A percentile compares a stretch with the other conserved stretches of the same genome.
These are phyloP conservation scores for Wickerhamiella kurtzmanii DNA, from an alignment of 805 yeast genomes.

Conservation along the genomic window DNA sequence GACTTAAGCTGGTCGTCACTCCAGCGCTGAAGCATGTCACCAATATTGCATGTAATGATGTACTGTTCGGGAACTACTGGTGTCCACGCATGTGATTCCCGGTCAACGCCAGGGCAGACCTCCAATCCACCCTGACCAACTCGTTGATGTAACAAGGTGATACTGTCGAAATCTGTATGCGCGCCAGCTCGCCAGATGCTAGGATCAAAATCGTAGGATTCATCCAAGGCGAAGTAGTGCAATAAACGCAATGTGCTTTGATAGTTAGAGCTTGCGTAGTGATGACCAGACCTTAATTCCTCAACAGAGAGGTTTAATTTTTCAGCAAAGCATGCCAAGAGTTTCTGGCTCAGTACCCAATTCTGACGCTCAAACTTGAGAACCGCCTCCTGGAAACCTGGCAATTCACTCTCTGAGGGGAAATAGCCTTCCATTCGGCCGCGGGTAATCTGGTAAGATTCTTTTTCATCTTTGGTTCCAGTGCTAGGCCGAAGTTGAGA, in stretches of 20 bases:
- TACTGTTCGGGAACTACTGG: constrained; percentile 8
- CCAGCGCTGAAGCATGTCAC: constrained; percentile 16
- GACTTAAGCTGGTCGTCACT: constrained; percentile 10
- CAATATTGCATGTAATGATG: constrained; percentile 13
- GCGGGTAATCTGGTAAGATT: constrained; percentile 11
- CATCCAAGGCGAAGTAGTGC: constrained; percentile 7
- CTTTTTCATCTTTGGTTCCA: constrained; percentile 13
- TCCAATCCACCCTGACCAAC: constrained; percentile 14
- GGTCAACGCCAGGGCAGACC: constrained; percentile 12
- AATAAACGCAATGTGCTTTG: constrained; percentile 14
- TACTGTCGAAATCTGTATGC: constrained; percentile 11
- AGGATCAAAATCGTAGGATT: constrained; percentile 6
- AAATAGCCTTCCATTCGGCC: constrained; percentile 12
- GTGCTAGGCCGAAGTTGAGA: constrained; percentile 13
- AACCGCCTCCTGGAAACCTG: constrained; percentile 2
- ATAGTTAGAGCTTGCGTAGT: constrained; percentile 3
- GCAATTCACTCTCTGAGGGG: constrained; percentile 7
- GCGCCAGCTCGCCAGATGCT: constrained; percentile 14
- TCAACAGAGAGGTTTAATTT: constrained; percentile 7
- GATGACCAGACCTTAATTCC: constrained; percentile 6
- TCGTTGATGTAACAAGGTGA: constrained; percentile 13
- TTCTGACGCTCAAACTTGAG: constrained; percentile 7
- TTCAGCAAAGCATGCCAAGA: constrained; percentile 8
- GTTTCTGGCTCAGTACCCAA: constrained; percentile 7
- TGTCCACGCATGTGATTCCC: constrained; percentile 9